A percentile compares a stretch with the other conserved stretches of the same genome.
Conservation (phyloP, 1,284 basidiomycete species). For the Jaminaea rosea region DNA sequence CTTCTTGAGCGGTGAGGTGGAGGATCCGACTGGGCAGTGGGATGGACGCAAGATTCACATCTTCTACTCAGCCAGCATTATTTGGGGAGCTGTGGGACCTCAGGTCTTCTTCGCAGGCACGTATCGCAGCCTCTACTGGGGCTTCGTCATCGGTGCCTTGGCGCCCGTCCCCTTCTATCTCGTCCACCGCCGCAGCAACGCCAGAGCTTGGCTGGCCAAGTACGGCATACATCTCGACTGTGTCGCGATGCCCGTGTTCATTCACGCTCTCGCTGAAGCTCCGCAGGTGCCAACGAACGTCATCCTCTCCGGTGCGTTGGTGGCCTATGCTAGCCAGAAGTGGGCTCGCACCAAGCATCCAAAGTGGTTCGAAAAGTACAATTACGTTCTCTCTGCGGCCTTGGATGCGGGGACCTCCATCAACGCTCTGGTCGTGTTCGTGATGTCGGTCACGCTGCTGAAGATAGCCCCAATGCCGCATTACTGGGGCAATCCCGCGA, state of each 20-base stretch:
- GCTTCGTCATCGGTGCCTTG: conserved; percentile 50
- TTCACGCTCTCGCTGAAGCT: conserved; percentile 48
- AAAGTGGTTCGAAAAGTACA: conserved; percentile 37
- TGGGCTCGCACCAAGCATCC: conserved; percentile 44
- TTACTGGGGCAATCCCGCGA: conserved; percentile 5
- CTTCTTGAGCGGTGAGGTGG: conserved; percentile 47
- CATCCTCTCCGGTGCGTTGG: conserved; percentile 50
- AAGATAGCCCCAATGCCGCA: conserved; percentile 12
- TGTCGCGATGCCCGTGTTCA: conserved; percentile 52
- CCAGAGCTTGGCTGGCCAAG: neutral
- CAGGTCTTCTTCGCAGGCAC: conserved; percentile 51
- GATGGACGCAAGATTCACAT: conserved; percentile 44
- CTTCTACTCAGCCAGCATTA: conserved; percentile 49
- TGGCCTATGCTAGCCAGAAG: conserved; percentile 48
- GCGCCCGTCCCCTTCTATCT: conserved; percentile 41
- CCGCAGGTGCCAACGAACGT: conserved; percentile 51
- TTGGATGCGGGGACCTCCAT: conserved; percentile 50
- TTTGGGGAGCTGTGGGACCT: conserved; percentile 51
- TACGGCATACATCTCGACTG: conserved; percentile 18
- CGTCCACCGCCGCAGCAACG: neutral
- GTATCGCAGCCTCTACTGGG: conserved; percentile 47
- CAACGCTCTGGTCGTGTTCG: conserved; percentile 51
- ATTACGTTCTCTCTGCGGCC: conserved; percentile 47
- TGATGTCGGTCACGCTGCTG: conserved; percentile 41
- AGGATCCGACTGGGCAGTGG: conserved; percentile 51